phyloP scores from a whole-genome alignment of 306 rosid species.

The Sesbania bispinosa region DNA sequence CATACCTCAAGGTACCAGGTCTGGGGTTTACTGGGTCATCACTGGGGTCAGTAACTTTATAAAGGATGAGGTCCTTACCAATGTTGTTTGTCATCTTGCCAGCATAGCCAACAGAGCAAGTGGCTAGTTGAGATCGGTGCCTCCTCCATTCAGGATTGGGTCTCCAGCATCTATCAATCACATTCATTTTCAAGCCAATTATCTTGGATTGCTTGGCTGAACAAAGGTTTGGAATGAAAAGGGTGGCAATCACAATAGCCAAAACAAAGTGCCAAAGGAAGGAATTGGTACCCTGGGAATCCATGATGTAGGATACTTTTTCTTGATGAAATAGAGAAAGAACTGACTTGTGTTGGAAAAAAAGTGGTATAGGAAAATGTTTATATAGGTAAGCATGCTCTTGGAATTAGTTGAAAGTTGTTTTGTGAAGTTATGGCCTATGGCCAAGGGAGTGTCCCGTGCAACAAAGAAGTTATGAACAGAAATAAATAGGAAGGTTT shows the following conservation, averaged over 20 bases:
- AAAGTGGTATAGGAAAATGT: neutral
- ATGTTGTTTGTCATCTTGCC: slow-evolving; percentile 35
- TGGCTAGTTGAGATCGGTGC: slow-evolving; percentile 20
- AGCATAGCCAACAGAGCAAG: slow-evolving; percentile 22
- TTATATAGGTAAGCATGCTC: neutral
- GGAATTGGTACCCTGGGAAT: neutral
- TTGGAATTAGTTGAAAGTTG: slow-evolving; percentile 5
- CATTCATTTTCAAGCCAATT: slow-evolving; percentile 23
- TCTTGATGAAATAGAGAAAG: neutral
- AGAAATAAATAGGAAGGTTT: neutral
- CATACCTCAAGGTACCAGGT: slow-evolving; percentile 32
- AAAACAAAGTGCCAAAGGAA: neutral
- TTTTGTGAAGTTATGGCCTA: slow-evolving; percentile 14
- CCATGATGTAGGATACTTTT: neutral
- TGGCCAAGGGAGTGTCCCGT: neutral
- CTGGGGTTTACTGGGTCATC: slow-evolving; percentile 26
- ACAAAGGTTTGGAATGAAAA: slow-evolving; percentile 1
- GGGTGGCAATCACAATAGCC: neutral
- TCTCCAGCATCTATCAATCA: slow-evolving; percentile 39
- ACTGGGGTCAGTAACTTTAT: slow-evolving; percentile 29
- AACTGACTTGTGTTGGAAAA: neutral
- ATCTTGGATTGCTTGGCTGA: slow-evolving; percentile 2
- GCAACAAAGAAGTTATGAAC: neutral
- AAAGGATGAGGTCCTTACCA: slow-evolving; percentile 21
- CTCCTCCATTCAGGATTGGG: slow-evolving; percentile 24